Evolutionary conservation across 2,329 filamentous ascomycete species (phyloP).

Genomic region (Fusarium drepaniforme): DNA sequence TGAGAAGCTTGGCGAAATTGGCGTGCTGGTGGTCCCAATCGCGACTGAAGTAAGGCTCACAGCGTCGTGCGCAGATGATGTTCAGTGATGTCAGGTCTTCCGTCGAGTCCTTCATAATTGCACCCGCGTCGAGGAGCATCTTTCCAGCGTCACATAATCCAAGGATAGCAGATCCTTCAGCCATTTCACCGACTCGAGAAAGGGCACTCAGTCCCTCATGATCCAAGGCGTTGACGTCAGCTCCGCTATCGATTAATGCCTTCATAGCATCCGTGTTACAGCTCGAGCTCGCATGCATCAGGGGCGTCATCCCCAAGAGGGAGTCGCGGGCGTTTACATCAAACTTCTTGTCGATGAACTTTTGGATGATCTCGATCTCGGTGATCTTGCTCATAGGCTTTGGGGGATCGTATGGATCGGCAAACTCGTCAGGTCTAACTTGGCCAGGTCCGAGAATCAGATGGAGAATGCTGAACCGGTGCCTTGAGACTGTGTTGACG

Average conservation of each 20-base stretch:
- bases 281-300: constrained; percentile 45
- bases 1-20: constrained; percentile 40
- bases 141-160: constrained; percentile 39
- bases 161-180: constrained; percentile 38
- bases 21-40: constrained; percentile 44
- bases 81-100: constrained; percentile 42
- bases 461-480: constrained; percentile 44
- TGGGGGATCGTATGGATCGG: constrained; percentile 21
- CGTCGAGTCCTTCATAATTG: constrained; percentile 31
- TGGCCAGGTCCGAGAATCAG: constrained; percentile 42
- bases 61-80: constrained; percentile 41
- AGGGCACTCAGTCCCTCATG: constrained; percentile 43
- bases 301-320: constrained; percentile 43
- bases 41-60: constrained; percentile 38
- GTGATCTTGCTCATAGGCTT: constrained; percentile 23
- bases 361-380: constrained; percentile 43
- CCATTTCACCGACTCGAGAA: constrained; percentile 41
- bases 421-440: constrained; percentile 36
- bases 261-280: constrained; percentile 43
- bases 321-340: constrained; percentile 43
- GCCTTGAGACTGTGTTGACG: constrained; percentile 38
- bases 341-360: constrained; percentile 42
- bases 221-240: constrained; percentile 41
- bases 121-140: constrained; percentile 43
- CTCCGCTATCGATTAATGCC: constrained; percentile 39